Percentiles rank a stretch among this genome's conserved stretches.
Evolutionary conservation across 2,329 filamentous ascomycete genomes (phyloP).

Genomic region (Fusarium penzigii): DNA sequence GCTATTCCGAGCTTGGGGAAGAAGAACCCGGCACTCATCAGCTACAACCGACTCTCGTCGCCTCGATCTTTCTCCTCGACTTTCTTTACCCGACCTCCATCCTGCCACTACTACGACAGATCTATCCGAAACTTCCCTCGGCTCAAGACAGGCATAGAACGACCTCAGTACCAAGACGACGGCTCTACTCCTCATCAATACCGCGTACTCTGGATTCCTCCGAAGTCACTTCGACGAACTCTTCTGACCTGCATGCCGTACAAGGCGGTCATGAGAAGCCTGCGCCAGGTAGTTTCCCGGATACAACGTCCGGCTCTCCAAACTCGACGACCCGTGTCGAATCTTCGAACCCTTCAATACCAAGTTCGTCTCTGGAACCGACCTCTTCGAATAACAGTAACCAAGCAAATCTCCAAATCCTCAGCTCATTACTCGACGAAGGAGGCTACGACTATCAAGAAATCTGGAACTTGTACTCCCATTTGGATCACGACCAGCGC

Average conservation of each 20-base stretch:
- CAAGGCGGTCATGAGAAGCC: not conserved
- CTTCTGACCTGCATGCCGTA: not conserved
- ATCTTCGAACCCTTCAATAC: not conserved
- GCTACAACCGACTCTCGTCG: conserved; percentile 36
- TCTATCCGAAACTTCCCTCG: conserved; percentile 32
- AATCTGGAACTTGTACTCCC: conserved; percentile 46
- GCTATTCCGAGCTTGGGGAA: conserved; percentile 21
- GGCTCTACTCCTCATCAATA: conserved; percentile 30
- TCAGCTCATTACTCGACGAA: conserved; percentile 26
- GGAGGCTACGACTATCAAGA: conserved; percentile 37
- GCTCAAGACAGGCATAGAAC: conserved; percentile 20
- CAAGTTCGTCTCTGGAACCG: not conserved
- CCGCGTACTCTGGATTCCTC: conserved; percentile 3
- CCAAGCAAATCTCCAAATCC: not conserved
- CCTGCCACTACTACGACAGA: conserved; percentile 43
- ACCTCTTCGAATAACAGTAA: not conserved
- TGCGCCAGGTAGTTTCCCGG: not conserved
- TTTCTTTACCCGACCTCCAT: conserved; percentile 55
- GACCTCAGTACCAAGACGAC: conserved; percentile 19
- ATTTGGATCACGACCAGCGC: conserved; percentile 36
- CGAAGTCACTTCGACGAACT: not conserved
- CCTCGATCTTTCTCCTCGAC: conserved; percentile 55
- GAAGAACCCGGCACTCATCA: conserved; percentile 25
- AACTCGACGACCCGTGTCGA: not conserved
- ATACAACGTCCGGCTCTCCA: not conserved